Base-by-base conservation (phyloP, 2,329 filamentous ascomycete species). In the Gyromitra esculenta region DNA sequence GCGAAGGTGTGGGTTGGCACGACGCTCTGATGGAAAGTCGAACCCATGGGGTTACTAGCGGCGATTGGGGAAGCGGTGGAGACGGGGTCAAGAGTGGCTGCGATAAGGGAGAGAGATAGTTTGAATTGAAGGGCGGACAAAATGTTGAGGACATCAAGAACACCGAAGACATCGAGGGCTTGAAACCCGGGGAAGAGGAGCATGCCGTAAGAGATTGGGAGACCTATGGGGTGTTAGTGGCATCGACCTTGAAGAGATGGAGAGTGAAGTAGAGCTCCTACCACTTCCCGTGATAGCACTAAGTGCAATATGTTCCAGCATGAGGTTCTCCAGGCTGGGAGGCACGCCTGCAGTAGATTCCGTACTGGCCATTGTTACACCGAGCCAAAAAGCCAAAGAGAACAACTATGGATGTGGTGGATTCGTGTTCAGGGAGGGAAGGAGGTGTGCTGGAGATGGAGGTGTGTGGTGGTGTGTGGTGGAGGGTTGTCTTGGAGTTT, bases 101-200 rank as follows among this genome's bases (percentile, higher is more conserved):
- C 81, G 43, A 85, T 80, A 62, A 84, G 80, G 74, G 77, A 80
- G 66, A 85, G 81, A 4, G 78, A 78, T 25, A 84, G 77, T 5
- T 80, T 64, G 41, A 79, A 73, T 35, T 68, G 65, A 2, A 41
- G 73, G 48, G 75, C 78, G n/a, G 82, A 81, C 74, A 84, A 82
- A 21, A 82, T 79, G 77, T 82, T 85, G 31, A 87, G 82, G 77
- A 84, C 83, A 76, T 87, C 85, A 13, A 88, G 81, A 5, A 86
- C 86, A 4, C 86, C 86, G 65, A 84, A 84, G 54, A 82, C 82
- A 70, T 85, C 84, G 4, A 85, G 81, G 21, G 84, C 83, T 79
- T 86, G 83, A 78, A 85, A 85, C 41, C 83, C 84, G 1, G 84
- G 83, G 78, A 82, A 86, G 13, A 86, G 79, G 13, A 83, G 39